phyloP scores from a whole-genome alignment of 2,329 filamentous ascomycete genomes.

The Microdochium nivale region DNA sequence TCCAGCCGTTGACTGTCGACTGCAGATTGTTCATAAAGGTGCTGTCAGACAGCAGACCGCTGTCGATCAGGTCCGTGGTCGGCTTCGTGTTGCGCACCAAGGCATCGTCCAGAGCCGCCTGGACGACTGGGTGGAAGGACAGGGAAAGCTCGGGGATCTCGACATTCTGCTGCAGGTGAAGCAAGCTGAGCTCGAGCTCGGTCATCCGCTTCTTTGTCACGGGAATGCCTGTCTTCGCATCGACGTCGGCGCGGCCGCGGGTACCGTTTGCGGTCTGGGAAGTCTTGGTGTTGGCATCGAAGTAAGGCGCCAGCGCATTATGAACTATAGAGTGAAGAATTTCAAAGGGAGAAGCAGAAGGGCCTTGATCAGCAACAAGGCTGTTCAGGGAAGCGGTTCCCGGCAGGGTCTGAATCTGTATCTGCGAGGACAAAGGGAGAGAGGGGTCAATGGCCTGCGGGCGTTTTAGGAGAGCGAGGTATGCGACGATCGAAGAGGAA shows the following conservation, averaged over 20 bases:
- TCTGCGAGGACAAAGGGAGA: slow-evolving; percentile 75
- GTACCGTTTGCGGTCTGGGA: slow-evolving; percentile 58
- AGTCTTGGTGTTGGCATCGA: slow-evolving; percentile 88
- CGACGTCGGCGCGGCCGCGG: slow-evolving; percentile 72
- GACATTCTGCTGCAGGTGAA: slow-evolving; percentile 93
- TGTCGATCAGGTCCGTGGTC: slow-evolving; percentile 69
- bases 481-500: slow-evolving; percentile 71
- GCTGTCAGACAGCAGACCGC: slow-evolving; percentile 74
- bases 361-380: slow-evolving; percentile 59
- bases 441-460: slow-evolving; percentile 78
- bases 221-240: slow-evolving; percentile 88
- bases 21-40: slow-evolving; percentile 90
- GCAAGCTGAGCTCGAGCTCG: slow-evolving; percentile 81
- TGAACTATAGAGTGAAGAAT: slow-evolving; percentile 87
- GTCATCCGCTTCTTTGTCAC: slow-evolving; percentile 97
- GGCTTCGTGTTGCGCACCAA: slow-evolving; percentile 57
- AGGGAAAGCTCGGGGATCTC: slow-evolving; percentile 91
- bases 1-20: slow-evolving; percentile 92
- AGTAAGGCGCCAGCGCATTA: slow-evolving; percentile 87
- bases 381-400: slow-evolving; percentile 65
- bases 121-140: slow-evolving; percentile 80
- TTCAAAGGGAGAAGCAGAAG: slow-evolving; percentile 77
- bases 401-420: slow-evolving; percentile 88
- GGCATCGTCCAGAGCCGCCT: slow-evolving; percentile 74
- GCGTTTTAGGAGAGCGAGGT: slow-evolving; percentile 83